Evolutionary conservation across 371 early-diverging fungal genomes (phyloP).

Genomic region (Haplosporangium sp.): DNA sequence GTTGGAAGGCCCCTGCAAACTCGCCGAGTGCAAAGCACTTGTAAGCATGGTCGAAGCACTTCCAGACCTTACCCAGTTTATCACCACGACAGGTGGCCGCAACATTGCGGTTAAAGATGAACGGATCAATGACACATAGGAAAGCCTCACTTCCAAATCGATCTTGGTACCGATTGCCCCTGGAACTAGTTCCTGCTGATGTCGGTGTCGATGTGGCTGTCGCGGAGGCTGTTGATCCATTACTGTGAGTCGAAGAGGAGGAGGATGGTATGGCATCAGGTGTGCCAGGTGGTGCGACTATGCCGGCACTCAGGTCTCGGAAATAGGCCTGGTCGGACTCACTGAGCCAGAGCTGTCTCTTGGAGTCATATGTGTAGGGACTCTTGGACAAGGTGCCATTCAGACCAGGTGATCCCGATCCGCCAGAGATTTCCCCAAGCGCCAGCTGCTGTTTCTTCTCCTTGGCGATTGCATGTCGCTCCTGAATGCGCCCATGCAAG

Average conservation of each 20-base stretch:
- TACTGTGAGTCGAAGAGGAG: neutral
- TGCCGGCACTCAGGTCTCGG: conserved; percentile 12
- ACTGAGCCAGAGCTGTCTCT: conserved; percentile 24
- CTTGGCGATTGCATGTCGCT: conserved; percentile 10
- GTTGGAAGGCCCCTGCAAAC: conserved; percentile 18
- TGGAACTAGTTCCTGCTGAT: neutral
- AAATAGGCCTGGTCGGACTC: conserved; percentile 15
- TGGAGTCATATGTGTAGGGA: conserved; percentile 11
- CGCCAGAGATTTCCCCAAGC: neutral
- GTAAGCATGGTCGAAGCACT: conserved; percentile 43
- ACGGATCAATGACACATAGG: conserved; percentile 48
- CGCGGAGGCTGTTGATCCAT: neutral
- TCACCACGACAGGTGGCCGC: conserved; percentile 38
- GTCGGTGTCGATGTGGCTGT: neutral
- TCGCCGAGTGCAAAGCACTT: conserved; percentile 23
- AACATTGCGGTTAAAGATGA: conserved; percentile 30
- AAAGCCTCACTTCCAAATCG: conserved; percentile 14
- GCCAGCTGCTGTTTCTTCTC: conserved; percentile 13
- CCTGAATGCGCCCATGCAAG: conserved; percentile 17
- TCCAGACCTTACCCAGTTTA: conserved; percentile 31
- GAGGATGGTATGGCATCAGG: conserved; percentile 1
- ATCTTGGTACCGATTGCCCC: conserved; percentile 1
- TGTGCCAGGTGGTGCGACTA: conserved; percentile 6
- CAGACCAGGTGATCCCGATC: neutral
- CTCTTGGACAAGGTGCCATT: neutral